Conservation (phyloP, 176 grass and related monocot species). For the Triticum timopheevii region DNA sequence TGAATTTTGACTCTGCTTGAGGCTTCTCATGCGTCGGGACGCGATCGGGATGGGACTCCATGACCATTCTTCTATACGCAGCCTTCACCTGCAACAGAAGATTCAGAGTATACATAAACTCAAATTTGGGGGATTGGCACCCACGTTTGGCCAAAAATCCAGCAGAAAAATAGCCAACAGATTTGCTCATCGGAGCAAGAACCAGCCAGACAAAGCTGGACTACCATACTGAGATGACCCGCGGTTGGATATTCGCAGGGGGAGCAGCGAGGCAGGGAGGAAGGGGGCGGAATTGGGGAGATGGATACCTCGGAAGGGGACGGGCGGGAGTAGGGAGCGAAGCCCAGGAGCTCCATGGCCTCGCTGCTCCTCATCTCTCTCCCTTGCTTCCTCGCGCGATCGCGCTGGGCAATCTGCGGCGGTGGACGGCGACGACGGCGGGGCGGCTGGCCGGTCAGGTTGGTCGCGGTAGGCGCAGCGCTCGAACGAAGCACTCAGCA, state of each 20-base stretch:
- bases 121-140: background rate
- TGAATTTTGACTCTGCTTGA: constrained; percentile 77
- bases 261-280: background rate
- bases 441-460: background rate
- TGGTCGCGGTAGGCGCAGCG: background rate
- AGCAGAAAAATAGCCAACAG: background rate
- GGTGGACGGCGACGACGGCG: background rate
- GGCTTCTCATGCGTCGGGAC: constrained; percentile 62
- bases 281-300: background rate
- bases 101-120: background rate
- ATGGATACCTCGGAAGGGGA: constrained; percentile 54
- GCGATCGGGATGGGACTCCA: constrained; percentile 75
- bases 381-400: background rate
- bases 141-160: background rate
- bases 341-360: constrained; percentile 66
- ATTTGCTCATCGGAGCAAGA: background rate
- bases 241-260: background rate
- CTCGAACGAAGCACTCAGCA: background rate
- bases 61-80: constrained; percentile 71
- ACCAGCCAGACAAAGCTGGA: background rate
- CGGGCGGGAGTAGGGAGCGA: constrained; percentile 55
- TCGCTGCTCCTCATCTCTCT: constrained; percentile 56
- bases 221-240: background rate
- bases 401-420: background rate
- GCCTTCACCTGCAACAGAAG: constrained; percentile 63